Evolutionary conservation across 768 basidiomycete genomes (phyloP), one percentile per base, ranked within the genome.

Genomic region (Macrolepiota albuminosa): DNA sequence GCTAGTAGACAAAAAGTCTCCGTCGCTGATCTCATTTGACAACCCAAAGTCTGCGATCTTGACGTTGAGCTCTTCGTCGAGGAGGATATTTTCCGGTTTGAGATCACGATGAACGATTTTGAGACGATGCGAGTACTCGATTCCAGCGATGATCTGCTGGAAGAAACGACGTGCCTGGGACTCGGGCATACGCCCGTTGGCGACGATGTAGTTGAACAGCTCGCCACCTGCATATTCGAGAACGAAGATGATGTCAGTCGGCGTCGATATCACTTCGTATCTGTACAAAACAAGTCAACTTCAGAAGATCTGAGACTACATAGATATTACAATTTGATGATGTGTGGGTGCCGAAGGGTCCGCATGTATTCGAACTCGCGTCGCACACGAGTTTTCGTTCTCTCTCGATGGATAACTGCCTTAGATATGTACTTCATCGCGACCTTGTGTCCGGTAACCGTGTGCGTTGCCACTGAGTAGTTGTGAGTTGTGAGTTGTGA

Each of bases 1-100:
- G 65, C 93, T 95, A 9, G 97, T 99, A 68, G 94, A 93, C 58
- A 99, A 78, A 73, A 98, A 98, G 69, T 95, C 93, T 1, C 96
- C 97, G 67, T 98, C 96, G 68, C 87, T 88, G 77, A 98, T 95
- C 70, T 95, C 90, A 71, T 95, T 98, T 3, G 92, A 92, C 56
- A 99, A 79, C 2, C 97, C 97, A 71, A 98, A 99, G 78, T 99
- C 97, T n/a, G 94, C 95, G 63, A 99, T 98, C 76, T 99, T 99
- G 75, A 98, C 87, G 67, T 91, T 92, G 61, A 89, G 80, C 68
- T 88, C 85, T 55, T 90, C 88, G 73, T 93, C 91, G 6, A 93
- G 81, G 16, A 94, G 82, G 13, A 95, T 86, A 67, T 98, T 98
- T 73, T 99, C 97, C 1, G 97, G 97, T 73, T 99, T 99, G 51